Base-by-base conservation (phyloP, 2,329 filamentous ascomycete species). In the Paecilomyces fulvus region DNA sequence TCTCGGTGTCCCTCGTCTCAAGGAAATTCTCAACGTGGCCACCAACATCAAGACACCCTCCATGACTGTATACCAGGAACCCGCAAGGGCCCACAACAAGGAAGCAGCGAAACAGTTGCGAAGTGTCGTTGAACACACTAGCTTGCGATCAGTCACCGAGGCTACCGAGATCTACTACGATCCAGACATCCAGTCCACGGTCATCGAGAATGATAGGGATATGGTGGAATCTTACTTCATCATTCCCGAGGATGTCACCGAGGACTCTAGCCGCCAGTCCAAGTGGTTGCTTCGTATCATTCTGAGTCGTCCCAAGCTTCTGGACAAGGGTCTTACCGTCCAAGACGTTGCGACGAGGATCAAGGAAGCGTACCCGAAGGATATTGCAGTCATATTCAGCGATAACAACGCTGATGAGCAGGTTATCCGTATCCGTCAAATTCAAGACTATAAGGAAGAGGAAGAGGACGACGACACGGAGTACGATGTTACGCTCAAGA, bases 21-120 rank as follows among this genome's bases (percentile, higher is more conserved):
- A 99, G 82, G 94, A 99, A 78, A 99, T 99, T 84, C 82, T 99
- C 57, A 99, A 99, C 73, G 86, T 99, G 58, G 94, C 95, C 0
- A 92, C 88, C 64, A 95, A 97, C 75, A 96, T 99, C 79, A 99
- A 97, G 81, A 99, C 94, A 0, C 94, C 94, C 1, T 92, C 90
- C 53, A 97, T 99, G 92, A 87, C 89, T 59, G 90, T 99, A 33
- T 95, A 91, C 69, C 83, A 96, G 64, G 80, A 87, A 53, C 80
- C 82, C 25, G 73, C 79, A 9, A 78, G 83, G 59, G 71, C 74
- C 14, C 82, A 80, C 43, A 84, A 83, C 57, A 89, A 95, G 70
- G 88, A 95, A 54, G 81, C 85, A 56, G 92, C 90, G 53, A 97
- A 95, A 79, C 80, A 81, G 52, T 80, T 99, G 61, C 90, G 94